These are phyloP conservation scores for Asterophora parasitica DNA, from an alignment of 768 basidiomycete species.

Conservation along the genomic window DNA sequence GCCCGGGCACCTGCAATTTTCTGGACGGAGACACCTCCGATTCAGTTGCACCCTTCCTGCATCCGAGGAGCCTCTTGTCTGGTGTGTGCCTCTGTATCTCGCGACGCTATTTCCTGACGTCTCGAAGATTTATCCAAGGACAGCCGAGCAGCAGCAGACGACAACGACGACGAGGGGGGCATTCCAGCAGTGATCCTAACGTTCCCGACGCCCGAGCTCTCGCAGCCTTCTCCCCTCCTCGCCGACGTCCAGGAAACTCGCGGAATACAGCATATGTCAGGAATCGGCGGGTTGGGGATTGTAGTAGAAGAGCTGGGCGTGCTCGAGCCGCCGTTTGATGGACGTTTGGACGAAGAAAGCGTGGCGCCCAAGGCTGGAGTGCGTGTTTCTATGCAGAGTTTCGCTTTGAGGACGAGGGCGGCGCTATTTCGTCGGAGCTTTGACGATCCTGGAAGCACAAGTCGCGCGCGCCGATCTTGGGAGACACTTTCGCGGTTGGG, in stretches of 20 bases:
- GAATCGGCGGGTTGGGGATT: neutral
- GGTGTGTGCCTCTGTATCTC: neutral
- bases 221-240: neutral
- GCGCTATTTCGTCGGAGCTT: neutral
- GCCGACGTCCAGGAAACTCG: neutral
- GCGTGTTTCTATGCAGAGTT: neutral
- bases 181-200: constrained; percentile 14
- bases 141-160: neutral
- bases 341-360: neutral
- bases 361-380: neutral
- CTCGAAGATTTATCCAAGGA: neutral
- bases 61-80: neutral
- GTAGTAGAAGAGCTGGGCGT: constrained; percentile 1
- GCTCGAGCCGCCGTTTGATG: neutral
- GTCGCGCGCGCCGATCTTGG: constrained; percentile 8
- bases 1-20: neutral
- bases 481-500: constrained; percentile 1
- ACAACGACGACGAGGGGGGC: neutral
- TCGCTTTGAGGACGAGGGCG: constrained; percentile 1
- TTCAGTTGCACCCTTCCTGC: neutral
- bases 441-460: neutral
- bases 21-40: neutral
- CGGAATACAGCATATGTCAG: neutral
- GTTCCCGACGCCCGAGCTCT: constrained; percentile 12
- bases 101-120: no score